Conservation (phyloP, 805 yeast genomes). For the Wickerhamiella alocasiicola region DNA sequence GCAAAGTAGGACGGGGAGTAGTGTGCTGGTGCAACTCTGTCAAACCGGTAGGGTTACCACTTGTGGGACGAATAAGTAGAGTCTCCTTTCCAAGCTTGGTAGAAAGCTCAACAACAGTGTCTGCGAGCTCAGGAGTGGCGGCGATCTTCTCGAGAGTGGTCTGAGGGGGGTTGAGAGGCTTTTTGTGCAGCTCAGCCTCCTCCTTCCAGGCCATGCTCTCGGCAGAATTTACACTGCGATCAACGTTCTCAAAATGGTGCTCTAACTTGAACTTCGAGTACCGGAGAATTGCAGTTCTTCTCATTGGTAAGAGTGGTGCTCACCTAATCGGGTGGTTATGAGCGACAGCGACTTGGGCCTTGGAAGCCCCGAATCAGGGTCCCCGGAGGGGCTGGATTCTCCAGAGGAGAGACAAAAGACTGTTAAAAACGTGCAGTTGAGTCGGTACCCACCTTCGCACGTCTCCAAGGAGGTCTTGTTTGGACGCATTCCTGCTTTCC, state of each 20-base stretch:
- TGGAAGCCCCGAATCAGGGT: constrained; percentile 2
- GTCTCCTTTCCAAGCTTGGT: constrained; percentile 19
- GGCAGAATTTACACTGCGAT: constrained; percentile 18
- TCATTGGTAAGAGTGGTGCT: constrained; percentile 18
- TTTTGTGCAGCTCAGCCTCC: constrained; percentile 18
- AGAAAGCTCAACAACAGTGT: constrained; percentile 18
- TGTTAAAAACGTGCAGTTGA: background rate
- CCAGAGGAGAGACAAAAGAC: constrained; percentile 9
- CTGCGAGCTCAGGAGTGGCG: constrained; percentile 22
- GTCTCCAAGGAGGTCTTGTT: constrained; percentile 12
- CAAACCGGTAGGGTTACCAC: constrained; percentile 68
- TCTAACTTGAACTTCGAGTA: constrained; percentile 15
- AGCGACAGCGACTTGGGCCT: constrained; percentile 5
- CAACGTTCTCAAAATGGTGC: constrained; percentile 15
- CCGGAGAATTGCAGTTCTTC: constrained; percentile 18
- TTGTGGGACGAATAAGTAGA: constrained; percentile 42
- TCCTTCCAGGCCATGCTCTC: constrained; percentile 14
- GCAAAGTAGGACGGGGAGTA: constrained; percentile 67
- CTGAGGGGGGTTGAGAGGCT: constrained; percentile 12
- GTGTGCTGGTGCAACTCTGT: constrained; percentile 73
- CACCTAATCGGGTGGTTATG: no score
- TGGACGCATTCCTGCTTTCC: constrained; percentile 62
- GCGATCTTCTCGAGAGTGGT: constrained; percentile 20
- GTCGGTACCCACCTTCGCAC: constrained; percentile 21
- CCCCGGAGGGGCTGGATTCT: background rate